phyloP scores from a whole-genome alignment of 1,284 basidiomycete species.

The Trichosporon sp. region DNA sequence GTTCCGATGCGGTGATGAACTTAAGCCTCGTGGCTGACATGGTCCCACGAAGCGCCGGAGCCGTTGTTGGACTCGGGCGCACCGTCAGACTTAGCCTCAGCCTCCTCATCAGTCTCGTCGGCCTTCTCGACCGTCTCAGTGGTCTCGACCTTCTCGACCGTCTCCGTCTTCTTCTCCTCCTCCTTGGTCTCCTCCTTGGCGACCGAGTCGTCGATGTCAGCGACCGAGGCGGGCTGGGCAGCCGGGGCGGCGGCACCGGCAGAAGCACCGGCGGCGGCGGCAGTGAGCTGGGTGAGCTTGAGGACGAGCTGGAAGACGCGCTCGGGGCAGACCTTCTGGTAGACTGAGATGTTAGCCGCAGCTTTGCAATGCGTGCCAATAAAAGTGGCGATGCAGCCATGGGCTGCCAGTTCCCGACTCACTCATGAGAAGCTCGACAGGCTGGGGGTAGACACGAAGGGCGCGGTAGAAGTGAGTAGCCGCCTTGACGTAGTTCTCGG shows the following conservation, averaged over 20 bases:
- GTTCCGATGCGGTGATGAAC: not conserved
- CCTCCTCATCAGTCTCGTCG: constrained; percentile 6
- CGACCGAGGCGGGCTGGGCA: not conserved
- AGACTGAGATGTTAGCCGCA: constrained; percentile 51
- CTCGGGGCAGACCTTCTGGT: constrained; percentile 83
- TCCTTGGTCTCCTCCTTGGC: constrained; percentile 6
- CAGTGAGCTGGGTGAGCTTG: constrained; percentile 59
- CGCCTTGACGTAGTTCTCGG: constrained; percentile 67
- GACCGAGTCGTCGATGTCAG: constrained; percentile 6
- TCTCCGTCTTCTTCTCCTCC: constrained; percentile 7
- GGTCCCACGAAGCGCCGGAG: constrained; percentile 19
- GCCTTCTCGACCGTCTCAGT: constrained; percentile 8
- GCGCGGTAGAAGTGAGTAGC: constrained; percentile 90
- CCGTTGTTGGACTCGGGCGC: constrained; percentile 12
- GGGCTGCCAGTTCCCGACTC: constrained; percentile 14
- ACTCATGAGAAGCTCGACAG: constrained; percentile 79
- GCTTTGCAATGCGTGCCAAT: not conserved
- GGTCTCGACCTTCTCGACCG: constrained; percentile 4
- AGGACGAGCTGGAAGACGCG: constrained; percentile 86
- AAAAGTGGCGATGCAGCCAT: not conserved
- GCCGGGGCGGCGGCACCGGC: constrained; percentile 6
- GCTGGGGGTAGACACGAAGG: constrained; percentile 87
- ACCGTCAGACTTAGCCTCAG: constrained; percentile 6
- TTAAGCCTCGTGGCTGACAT: constrained; percentile 14
- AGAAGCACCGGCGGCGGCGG: constrained; percentile 12